Evolutionary conservation across 768 basidiomycete species (phyloP), one percentile per base, ranked within the genome.

Genomic region (Hemileccinum impolitum): DNA sequence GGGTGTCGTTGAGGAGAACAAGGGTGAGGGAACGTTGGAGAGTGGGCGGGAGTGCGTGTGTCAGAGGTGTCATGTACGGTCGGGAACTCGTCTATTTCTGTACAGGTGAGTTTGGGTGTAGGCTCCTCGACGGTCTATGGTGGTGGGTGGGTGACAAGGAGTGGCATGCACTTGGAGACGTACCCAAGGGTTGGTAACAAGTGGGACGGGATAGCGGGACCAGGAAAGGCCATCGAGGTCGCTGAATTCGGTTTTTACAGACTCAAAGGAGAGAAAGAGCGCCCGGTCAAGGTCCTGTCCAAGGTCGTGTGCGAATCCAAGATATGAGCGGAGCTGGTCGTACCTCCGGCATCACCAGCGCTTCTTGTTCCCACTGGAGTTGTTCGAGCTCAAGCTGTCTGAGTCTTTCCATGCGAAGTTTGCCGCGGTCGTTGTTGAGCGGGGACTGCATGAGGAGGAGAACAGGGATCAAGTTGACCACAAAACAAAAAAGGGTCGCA

Each of bases 211-310:
- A 25, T 68, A 63, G 39, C 67, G 68, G 15, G 73, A 63, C 81
- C 80, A 80, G 32, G 74, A 71, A 31, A 80, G 64, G 0, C 82
- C 82, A 47, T 84, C 82, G 14, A 84, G 72, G 61, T 84, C 82
- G 47, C 72, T 70, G 57, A 82, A 84, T 53, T 84, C 81, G 8
- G 76, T 75, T 52, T 84, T 83, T 30, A 83, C 81, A 5, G 72
- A 71, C 18, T 61, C 68, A 55, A 84, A 84, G 1, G 80, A 75
- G 43, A 62, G 57, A 18, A 61, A 17, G 23, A 73, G 54, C 4
- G 63, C 55, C 7, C 66, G 63, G 46, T 68, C 48, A 47, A 63
- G 62, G 31, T 61, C 66, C 71, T 72, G 43, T 48, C 0, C 31
- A 6, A 15, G 36, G 52, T 49, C 50, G 51, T 11, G 51, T 61